Evolutionary conservation across 2,329 filamentous ascomycete species (phyloP).

Genomic region (Alternaria gaisen): DNA sequence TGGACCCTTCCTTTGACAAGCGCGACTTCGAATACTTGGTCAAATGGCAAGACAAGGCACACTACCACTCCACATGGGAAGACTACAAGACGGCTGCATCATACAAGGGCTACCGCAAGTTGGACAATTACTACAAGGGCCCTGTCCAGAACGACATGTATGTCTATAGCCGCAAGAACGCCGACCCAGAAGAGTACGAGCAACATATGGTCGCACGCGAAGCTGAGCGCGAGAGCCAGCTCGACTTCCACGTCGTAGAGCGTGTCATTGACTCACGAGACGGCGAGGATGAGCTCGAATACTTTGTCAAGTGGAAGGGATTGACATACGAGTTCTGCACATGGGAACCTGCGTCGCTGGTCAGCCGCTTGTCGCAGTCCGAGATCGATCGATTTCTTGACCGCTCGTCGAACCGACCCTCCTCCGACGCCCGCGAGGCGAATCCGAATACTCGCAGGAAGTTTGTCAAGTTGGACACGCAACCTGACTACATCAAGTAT

Average conservation of each 20-base stretch:
- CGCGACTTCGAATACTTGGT: conserved; percentile 88
- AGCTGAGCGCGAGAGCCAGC: conserved; percentile 84
- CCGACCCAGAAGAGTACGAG: conserved; percentile 84
- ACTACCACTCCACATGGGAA: conserved; percentile 97
- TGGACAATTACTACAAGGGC: conserved; percentile 95
- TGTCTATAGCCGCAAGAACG: conserved; percentile 62
- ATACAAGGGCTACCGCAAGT: conserved; percentile 84
- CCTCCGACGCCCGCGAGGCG: conserved; percentile 79
- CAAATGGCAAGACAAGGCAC: conserved; percentile 96
- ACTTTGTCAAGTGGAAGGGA: conserved; percentile 96
- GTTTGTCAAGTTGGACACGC: conserved; percentile 70
- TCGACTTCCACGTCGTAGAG: conserved; percentile 92
- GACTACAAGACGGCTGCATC: conserved; percentile 75
- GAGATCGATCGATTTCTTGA: conserved; percentile 93
- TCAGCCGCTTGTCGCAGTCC: conserved; percentile 81
- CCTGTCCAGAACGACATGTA: conserved; percentile 81
- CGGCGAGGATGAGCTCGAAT: conserved; percentile 82
- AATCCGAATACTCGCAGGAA: conserved; percentile 73
- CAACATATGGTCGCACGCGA: conserved; percentile 96
- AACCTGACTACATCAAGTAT: conserved; percentile 84
- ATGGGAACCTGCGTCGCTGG: conserved; percentile 82
- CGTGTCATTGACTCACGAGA: conserved; percentile 86
- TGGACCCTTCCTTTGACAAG: conserved; percentile 56
- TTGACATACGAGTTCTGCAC: conserved; percentile 93
- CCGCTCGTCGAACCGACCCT: conserved; percentile 79